Evolutionary conservation across 2,329 filamentous ascomycete genomes (phyloP).

Genomic region (Scopulariopsis brevicaulis): DNA sequence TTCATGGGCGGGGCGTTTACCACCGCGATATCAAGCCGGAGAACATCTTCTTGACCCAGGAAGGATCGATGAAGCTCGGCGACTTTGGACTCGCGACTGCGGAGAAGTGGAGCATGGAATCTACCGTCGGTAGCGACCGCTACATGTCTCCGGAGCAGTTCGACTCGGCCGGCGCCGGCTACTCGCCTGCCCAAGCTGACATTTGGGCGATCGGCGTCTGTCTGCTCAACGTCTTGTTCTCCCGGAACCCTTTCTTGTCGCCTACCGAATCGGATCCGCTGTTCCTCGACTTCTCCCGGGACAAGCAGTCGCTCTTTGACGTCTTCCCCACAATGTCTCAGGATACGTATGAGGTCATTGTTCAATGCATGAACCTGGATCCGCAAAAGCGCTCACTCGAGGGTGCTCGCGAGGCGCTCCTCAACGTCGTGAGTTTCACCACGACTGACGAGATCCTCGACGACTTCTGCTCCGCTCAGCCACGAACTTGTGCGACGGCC

Average conservation of each 20-base stretch:
- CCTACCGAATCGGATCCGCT: slow-evolving; percentile 85
- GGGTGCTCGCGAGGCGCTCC: slow-evolving; percentile 66
- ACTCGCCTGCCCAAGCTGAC: slow-evolving; percentile 87
- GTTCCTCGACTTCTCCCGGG: slow-evolving; percentile 84
- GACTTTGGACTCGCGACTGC: slow-evolving; percentile 91
- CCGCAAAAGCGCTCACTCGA: slow-evolving; percentile 76
- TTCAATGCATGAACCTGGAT: slow-evolving; percentile 82
- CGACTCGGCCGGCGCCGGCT: slow-evolving; percentile 75
- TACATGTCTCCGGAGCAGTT: slow-evolving; percentile 99
- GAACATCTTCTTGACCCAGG: slow-evolving; percentile 89
- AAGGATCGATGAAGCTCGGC: slow-evolving; percentile 87
- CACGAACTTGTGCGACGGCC: slow-evolving; percentile 66
- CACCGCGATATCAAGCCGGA: slow-evolving; percentile 99
- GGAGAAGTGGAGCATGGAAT: slow-evolving; percentile 83
- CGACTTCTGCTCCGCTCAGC: slow-evolving; percentile 82
- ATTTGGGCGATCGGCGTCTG: slow-evolving; percentile 97
- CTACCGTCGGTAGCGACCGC: slow-evolving; percentile 89
- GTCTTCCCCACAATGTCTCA: slow-evolving; percentile 98
- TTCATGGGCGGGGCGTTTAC: slow-evolving; percentile 84
- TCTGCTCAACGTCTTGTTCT: slow-evolving; percentile 91
- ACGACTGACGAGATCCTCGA: slow-evolving; percentile 84
- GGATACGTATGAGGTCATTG: slow-evolving; percentile 91
- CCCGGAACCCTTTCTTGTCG: slow-evolving; percentile 87
- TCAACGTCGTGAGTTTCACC: slow-evolving; percentile 80
- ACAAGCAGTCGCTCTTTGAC: slow-evolving; percentile 93